Base-by-base conservation (phyloP, 164 flowering plant species). In the Vitis labrusca region DNA sequence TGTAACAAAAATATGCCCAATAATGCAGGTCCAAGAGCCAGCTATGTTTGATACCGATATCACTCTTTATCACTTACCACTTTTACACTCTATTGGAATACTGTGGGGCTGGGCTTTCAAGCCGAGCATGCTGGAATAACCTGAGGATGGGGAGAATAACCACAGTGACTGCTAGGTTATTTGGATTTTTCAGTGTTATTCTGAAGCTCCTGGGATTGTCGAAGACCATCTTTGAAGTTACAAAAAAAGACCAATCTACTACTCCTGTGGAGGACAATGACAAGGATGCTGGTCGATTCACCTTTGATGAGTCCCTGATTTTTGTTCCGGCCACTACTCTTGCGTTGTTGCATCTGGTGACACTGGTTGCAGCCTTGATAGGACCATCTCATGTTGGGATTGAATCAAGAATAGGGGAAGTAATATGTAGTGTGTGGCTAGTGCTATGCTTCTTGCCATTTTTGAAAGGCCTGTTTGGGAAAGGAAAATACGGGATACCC, bases 121-220 rank as follows among this genome's bases (percentile, higher is more conserved):
- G 77, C 9, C 70, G 77, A 0, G 67, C 74, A n/a, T 88, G 93
- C 90, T 91, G 89, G 89, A 84, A 82, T 69, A 73, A 67, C 67
- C 80, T 80, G 14, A 74, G 80, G 61, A 83, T 83, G 80, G 8
- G 3, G 7, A 76, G 84, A 73, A 78, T 88, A 23, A 61, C 0
- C 10, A 27, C 84, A 2, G 27, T 66, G 3, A 77, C 76, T 5
- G 77, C 88, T 11, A 79, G 84, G 78, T 61, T 84, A 2, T 84
- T 86, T 51, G 86, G 87, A 1, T 2, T 79, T 19, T 3, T 80
- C 1, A 66, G 68, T 30, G 78, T 71, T 1, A 1, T 76, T 1
- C 70, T 78, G 2, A 86, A 91, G 77, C 71, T 84, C 3, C 16
- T 85, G 14, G 78, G 87, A 5, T 3, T 87, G 30, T 80, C 87